Evolutionary conservation across 2,329 filamentous ascomycete species (phyloP), one percentile per base, ranked within the genome.

Genomic region (Ophiocordyceps polyrhachis-furcata): DNA sequence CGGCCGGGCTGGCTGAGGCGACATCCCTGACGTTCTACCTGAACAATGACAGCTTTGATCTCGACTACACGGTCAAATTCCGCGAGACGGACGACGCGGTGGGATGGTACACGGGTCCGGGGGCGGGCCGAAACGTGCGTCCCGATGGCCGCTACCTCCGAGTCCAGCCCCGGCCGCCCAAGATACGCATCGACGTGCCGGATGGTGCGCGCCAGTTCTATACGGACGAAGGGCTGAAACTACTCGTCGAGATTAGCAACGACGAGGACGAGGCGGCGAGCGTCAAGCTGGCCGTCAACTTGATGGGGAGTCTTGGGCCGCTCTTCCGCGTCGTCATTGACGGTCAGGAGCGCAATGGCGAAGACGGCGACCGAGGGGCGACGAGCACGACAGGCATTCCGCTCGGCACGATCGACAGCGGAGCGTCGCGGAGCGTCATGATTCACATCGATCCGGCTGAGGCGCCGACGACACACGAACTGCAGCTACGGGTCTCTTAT

Each of bases 121-220:
- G 60, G 3, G 60, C 63, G 14, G 56, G 59, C 0, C 66, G 62
- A 25, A 58, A 74, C 19, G 61, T 68, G 25, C 67, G 75, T 9
- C 51, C 61, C 12, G 66, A 71, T 42, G 63, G 73, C 9, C 67
- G 73, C 31, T 64, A 66, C 2, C 73, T 93, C 46, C 79, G 76
- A 46, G 78, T 98, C 21, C 70, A 87, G 45, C 89, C 91, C 1
- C 83, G 93, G 51, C 91, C 89, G 25, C 91, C 91, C 0, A 96
- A 95, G 61, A 77, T 98, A 66, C 79, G 85, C 52, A 75, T 98
- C 41, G 71, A 66, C 23, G 64, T 85, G 11, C 66, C 74, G 2
- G 71, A 76, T 38, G 61, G 80, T 8, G 67, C 71, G 46, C 70
- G 76, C 13, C 79, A 87, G 45, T 93, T 89, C 59, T 96, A 94